phyloP scores from a whole-genome alignment of 208 protist species.

The Pavlovales sp. region DNA sequence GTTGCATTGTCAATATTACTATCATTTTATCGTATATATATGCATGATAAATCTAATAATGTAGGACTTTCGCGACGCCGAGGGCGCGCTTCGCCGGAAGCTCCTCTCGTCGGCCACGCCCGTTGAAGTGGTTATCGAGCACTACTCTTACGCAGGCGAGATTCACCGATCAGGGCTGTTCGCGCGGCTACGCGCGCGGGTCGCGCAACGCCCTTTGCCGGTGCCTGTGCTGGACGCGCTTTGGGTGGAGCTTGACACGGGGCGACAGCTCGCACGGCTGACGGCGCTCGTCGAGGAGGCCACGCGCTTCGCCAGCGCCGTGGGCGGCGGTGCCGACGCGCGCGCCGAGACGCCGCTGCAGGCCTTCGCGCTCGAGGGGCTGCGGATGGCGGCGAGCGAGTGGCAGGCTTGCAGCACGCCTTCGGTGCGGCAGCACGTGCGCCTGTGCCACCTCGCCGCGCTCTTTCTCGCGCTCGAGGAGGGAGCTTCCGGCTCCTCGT shows the following conservation, averaged over 20 bases:
- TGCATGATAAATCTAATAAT: too few relatives aligned
- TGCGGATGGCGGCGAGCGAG: neutral
- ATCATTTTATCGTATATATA: too few relatives aligned
- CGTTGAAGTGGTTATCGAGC: neutral
- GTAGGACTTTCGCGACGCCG: neutral
- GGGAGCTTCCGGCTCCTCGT: neutral
- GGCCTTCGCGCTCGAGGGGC: neutral
- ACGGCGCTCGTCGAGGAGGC: neutral
- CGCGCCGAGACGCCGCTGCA: neutral
- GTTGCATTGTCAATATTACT: too few relatives aligned
- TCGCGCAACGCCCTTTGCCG: neutral
- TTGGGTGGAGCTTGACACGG: conserved; percentile 5
- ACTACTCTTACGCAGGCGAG: neutral
- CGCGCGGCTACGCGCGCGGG: neutral
- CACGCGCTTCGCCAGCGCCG: neutral
- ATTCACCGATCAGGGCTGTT: neutral
- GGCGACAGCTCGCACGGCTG: neutral
- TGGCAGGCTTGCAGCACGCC: neutral
- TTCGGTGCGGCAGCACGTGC: neutral
- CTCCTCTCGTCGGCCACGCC: neutral
- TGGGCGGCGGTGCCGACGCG: neutral
- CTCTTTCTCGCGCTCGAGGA: conserved; percentile 10
- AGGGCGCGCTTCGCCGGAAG: neutral
- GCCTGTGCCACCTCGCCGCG: neutral
- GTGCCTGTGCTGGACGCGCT: neutral